Conservation (phyloP, 164 flowering plant species). For the Tetrastigma voinierianum region DNA sequence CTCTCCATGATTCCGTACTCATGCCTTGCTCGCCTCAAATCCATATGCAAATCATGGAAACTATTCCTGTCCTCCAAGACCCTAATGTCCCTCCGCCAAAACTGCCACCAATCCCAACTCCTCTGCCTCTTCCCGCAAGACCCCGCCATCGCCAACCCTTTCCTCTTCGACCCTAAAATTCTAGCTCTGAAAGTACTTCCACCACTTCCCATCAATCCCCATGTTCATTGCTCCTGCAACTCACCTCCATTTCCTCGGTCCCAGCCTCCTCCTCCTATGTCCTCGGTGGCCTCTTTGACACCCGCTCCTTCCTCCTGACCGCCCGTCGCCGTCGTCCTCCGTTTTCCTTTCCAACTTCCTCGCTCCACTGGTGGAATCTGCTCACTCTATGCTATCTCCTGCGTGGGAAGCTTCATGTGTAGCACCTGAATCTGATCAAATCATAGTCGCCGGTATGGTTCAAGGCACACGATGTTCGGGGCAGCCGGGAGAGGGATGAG, state of each 20-base stretch:
- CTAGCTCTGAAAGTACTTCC: constrained; percentile 70
- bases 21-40: constrained; percentile 64
- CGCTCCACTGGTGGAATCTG: constrained; percentile 42
- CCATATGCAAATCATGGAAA: constrained; percentile 68
- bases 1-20: constrained; percentile 67
- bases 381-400: constrained; percentile 77
- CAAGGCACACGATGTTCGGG: constrained; percentile 71
- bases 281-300: constrained; percentile 86
- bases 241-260: constrained; percentile 55
- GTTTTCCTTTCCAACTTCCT: constrained; percentile 47
- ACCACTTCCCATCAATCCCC: constrained; percentile 72
- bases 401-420: constrained; percentile 89
- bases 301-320: constrained; percentile 76
- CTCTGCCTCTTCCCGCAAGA: constrained; percentile 83
- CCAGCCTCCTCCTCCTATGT: constrained; percentile 64
- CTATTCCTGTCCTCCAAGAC: constrained; percentile 59
- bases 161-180: constrained; percentile 65
- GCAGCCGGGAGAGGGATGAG: constrained; percentile 83
- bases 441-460: constrained; percentile 89
- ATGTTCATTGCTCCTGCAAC: constrained; percentile 74
- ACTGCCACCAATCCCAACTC: constrained; percentile 35
- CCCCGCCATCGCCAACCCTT: constrained; percentile 65
- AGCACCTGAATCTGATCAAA: constrained; percentile 29
- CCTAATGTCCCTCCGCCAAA: constrained; percentile 47
- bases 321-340: constrained; percentile 63